A percentile compares a stretch with the other conserved stretches of the same genome.
These are phyloP conservation scores for Dimargaris cristalligena DNA, from an alignment of 192 early-diverging fungal genomes.

Conservation along the genomic window DNA sequence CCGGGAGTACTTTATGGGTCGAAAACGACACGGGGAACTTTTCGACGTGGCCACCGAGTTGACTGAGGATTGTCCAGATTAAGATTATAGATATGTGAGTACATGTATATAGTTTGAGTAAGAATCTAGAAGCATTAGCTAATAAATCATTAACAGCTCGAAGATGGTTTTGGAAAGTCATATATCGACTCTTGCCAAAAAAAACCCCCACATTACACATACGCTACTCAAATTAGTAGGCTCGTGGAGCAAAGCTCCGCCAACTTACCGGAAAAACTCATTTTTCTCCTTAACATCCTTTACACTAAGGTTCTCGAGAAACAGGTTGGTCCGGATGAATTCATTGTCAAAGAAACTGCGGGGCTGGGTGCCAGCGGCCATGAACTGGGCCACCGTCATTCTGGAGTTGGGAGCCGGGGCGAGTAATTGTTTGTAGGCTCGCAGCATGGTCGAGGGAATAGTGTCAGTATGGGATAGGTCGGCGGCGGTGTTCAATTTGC, in stretches of 20 bases:
- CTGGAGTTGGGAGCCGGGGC: slow-evolving; percentile 40
- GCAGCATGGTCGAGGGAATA: slow-evolving; percentile 44
- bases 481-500: slow-evolving; percentile 26
- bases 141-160: too few relatives aligned
- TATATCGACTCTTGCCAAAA: too few relatives aligned
- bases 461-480: slow-evolving; percentile 28
- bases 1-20: slow-evolving; percentile 86
- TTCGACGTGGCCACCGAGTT: slow-evolving; percentile 52
- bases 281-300: slow-evolving; percentile 79
- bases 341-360: slow-evolving; percentile 65
- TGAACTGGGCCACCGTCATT: slow-evolving; percentile 43
- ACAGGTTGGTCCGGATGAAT: slow-evolving; percentile 65
- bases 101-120: too few relatives aligned
- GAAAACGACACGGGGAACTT: slow-evolving; percentile 68
- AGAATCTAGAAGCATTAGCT: too few relatives aligned
- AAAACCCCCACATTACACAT: too few relatives aligned
- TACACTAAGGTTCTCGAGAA: slow-evolving; percentile 83
- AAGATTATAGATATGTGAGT: too few relatives aligned
- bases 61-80: slow-evolving; percentile 32
- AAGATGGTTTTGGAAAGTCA: too few relatives aligned
- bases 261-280: slow-evolving; percentile 39
- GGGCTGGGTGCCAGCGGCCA: slow-evolving; percentile 40
- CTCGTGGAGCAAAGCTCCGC: too few relatives aligned
- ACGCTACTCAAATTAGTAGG: too few relatives aligned
- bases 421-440: slow-evolving; percentile 43